These are phyloP conservation scores for Choanephora cucurbitarum DNA, from an alignment of 371 early-diverging fungal species.

Conservation along the genomic window DNA sequence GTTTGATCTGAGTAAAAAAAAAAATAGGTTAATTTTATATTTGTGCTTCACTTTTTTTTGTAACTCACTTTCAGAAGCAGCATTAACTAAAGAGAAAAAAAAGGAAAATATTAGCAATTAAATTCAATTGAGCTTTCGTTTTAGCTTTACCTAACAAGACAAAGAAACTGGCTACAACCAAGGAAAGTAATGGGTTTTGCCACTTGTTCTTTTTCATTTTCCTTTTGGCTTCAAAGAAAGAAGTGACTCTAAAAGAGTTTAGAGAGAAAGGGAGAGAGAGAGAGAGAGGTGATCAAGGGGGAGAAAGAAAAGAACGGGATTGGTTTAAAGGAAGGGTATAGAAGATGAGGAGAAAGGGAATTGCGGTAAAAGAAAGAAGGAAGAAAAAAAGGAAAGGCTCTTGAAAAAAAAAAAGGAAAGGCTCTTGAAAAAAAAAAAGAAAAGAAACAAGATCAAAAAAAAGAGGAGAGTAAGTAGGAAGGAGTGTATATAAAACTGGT, in stretches of 20 bases:
- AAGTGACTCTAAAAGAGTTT: not conserved
- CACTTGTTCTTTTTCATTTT: constrained; percentile 15
- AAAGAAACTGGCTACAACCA: not conserved
- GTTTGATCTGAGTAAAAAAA: not conserved
- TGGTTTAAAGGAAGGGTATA: not conserved
- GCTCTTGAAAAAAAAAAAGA: constrained; percentile 9
- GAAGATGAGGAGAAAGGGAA: not conserved
- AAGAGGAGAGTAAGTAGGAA: constrained; percentile 3
- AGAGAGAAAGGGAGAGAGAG: not conserved
- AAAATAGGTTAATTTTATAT: not conserved
- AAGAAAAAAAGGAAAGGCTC: not conserved
- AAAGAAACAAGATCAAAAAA: constrained; percentile 7
- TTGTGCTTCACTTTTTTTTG: not conserved
- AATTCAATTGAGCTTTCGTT: not conserved
- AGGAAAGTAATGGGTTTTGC: constrained; percentile 2
- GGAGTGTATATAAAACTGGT: constrained; percentile 5
- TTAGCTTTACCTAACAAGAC: constrained; percentile 1
- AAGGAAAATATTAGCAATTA: not conserved
- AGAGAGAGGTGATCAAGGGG: not conserved
- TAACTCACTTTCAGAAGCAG: constrained; percentile 2
- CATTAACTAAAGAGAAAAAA: constrained; percentile 4
- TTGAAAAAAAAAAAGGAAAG: not conserved
- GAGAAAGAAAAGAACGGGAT: constrained; percentile 2
- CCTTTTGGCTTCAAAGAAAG: not conserved
- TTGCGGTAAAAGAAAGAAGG: no score